Evolutionary conservation across 441 rosid genomes (phyloP).

Genomic region (Flueggea neowawraea): DNA sequence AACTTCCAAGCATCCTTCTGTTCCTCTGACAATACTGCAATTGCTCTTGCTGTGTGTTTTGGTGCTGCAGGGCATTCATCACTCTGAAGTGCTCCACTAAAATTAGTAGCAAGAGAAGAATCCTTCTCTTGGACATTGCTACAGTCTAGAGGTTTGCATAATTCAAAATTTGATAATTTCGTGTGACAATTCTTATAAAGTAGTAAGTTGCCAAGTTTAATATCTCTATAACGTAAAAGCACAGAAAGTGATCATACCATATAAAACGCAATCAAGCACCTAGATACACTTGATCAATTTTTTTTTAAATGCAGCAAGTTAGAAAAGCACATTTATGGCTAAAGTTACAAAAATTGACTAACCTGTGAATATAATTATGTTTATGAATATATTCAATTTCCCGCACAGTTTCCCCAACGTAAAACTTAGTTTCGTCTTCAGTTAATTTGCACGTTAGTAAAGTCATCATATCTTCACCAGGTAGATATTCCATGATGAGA

Average conservation of each 20-base stretch:
- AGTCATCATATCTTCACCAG: too few relatives aligned
- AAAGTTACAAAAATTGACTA: conserved; percentile 11
- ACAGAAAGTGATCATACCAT: conserved; percentile 8
- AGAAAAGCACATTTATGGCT: conserved; percentile 1
- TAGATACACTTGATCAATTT: too few relatives aligned
- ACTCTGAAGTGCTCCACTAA: conserved; percentile 90
- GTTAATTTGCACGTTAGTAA: too few relatives aligned
- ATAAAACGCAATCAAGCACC: neutral
- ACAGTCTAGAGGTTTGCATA: conserved; percentile 93
- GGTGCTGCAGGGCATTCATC: conserved; percentile 90
- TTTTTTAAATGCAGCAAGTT: neutral
- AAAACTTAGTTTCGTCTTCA: too few relatives aligned
- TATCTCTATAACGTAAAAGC: conserved; percentile 58
- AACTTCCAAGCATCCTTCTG: conserved; percentile 91
- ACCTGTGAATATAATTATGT: conserved; percentile 98
- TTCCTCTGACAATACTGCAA: conserved; percentile 95
- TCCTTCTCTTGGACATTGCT: conserved; percentile 90
- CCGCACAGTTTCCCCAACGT: conserved; percentile 90
- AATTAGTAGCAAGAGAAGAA: conserved; percentile 53
- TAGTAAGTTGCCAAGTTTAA: conserved; percentile 92
- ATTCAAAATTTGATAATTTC: conserved; percentile 94
- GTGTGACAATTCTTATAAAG: conserved; percentile 89
- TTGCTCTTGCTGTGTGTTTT: conserved; percentile 88
- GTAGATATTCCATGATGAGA: too few relatives aligned
- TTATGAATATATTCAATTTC: conserved; percentile 95